These are phyloP conservation scores for Xylariaceae sp. DNA, from an alignment of 2,329 filamentous ascomycete genomes.

Conservation along the genomic window DNA sequence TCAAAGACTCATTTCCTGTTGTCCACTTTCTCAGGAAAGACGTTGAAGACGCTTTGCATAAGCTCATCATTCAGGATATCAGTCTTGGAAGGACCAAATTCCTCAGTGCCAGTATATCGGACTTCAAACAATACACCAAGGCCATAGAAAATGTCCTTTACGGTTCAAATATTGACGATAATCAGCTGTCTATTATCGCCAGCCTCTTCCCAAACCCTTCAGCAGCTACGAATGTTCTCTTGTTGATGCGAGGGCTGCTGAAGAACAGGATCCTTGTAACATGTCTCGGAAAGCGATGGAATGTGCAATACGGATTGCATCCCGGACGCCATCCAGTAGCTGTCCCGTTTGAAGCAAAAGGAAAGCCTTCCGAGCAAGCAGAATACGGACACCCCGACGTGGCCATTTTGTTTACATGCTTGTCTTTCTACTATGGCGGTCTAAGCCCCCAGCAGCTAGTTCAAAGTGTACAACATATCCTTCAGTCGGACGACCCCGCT, in stretches of 20 bases:
- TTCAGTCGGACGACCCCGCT: constrained; percentile 52
- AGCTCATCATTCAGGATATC: constrained; percentile 39
- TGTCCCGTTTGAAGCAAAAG: constrained; percentile 65
- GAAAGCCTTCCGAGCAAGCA: constrained; percentile 54
- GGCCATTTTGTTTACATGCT: constrained; percentile 59
- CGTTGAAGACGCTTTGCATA: constrained; percentile 42
- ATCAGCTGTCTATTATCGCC: constrained; percentile 15
- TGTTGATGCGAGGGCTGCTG: constrained; percentile 61
- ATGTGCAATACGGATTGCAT: constrained; percentile 61
- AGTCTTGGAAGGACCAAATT: constrained; percentile 29
- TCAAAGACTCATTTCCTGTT: constrained; percentile 45
- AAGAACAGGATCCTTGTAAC: constrained; percentile 56
- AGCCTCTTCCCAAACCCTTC: constrained; percentile 31
- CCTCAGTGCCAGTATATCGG: constrained; percentile 15
- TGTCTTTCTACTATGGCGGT: constrained; percentile 64
- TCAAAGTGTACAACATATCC: constrained; percentile 45
- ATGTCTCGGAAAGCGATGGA: constrained; percentile 60
- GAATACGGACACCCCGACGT: constrained; percentile 69
- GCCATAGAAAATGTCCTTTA: constrained; percentile 23
- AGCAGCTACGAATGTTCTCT: constrained; percentile 34
- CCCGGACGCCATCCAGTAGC: constrained; percentile 54
- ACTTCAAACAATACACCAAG: neutral
- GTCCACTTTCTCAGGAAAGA: constrained; percentile 50
- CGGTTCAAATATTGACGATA: constrained; percentile 17
- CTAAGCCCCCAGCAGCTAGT: constrained; percentile 45